Evolutionary conservation across 2,329 filamentous ascomycete genomes (phyloP).

Genomic region (Ascochyta rabiei): DNA sequence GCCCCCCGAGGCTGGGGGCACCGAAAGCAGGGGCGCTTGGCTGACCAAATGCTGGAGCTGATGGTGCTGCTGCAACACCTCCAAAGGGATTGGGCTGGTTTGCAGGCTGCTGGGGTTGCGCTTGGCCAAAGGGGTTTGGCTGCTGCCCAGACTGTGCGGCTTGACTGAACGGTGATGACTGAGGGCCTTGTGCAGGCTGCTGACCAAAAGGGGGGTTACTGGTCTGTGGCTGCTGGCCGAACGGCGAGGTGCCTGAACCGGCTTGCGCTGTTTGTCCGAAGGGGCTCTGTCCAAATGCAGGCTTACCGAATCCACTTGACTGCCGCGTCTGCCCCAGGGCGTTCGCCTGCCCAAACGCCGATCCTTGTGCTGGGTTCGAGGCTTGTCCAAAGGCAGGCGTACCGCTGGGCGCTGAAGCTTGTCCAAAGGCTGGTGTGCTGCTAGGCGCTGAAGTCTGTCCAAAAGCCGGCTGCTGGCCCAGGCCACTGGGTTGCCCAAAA

Average conservation of each 20-base stretch:
- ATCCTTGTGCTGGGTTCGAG: slow-evolving; percentile 34
- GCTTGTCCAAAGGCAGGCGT: slow-evolving; percentile 45
- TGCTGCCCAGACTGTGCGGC: slow-evolving; percentile 20
- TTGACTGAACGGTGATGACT: slow-evolving; percentile 31
- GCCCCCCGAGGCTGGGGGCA: slow-evolving; percentile 30
- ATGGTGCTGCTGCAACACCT: slow-evolving; percentile 17
- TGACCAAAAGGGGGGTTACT: slow-evolving; percentile 39
- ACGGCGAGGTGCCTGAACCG: slow-evolving; percentile 35
- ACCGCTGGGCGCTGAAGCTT: slow-evolving; percentile 37
- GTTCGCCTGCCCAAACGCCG: slow-evolving; percentile 43
- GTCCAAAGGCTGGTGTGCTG: slow-evolving; percentile 46
- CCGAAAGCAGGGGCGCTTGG: slow-evolving; percentile 48
- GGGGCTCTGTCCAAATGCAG: slow-evolving; percentile 44
- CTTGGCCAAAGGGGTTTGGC: slow-evolving; percentile 29
- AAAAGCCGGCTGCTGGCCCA: slow-evolving; percentile 38
- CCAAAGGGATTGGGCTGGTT: slow-evolving; percentile 28
- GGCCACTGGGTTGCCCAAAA: slow-evolving; percentile 24
- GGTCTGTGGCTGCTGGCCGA: slow-evolving; percentile 43
- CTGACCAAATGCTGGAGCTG: slow-evolving; percentile 39
- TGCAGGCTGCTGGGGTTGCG: slow-evolving; percentile 22
- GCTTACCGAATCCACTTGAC: slow-evolving; percentile 50
- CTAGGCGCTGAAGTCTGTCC: slow-evolving; percentile 43
- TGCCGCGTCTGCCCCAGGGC: slow-evolving; percentile 28
- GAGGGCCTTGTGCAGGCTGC: slow-evolving; percentile 21
- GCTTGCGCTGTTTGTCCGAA: slow-evolving; percentile 55